Evolutionary conservation across 2,329 filamentous ascomycete species (phyloP).

Genomic region (Colletotrichum cordylinicola): DNA sequence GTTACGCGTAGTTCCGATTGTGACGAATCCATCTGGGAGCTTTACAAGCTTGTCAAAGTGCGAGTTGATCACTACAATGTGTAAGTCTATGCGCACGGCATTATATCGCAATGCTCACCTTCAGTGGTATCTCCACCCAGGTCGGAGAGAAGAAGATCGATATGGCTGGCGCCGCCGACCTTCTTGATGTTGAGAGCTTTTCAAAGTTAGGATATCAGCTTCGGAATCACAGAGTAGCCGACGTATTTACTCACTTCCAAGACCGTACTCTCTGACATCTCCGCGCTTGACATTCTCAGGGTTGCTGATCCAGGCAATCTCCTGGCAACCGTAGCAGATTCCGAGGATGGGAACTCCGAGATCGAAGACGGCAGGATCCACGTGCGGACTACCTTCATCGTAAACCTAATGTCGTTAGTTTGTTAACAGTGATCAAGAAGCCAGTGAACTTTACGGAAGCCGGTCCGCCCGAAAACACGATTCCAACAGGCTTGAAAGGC

Average conservation of each 20-base stretch:
- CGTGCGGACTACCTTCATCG: constrained; percentile 44
- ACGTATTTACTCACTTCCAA: not conserved
- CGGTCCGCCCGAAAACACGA: constrained; percentile 63
- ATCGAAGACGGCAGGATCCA: constrained; percentile 83
- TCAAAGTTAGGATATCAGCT: constrained; percentile 32
- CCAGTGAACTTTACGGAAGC: not conserved
- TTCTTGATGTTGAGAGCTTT: constrained; percentile 61
- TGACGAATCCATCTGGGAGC: constrained; percentile 75
- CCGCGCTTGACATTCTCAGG: constrained; percentile 42
- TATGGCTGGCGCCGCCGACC: constrained; percentile 56
- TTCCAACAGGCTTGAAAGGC: constrained; percentile 79
- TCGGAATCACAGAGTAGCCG: not conserved
- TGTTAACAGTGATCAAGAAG: not conserved
- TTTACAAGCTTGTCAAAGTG: constrained; percentile 85
- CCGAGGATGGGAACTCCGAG: constrained; percentile 66
- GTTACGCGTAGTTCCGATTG: constrained; percentile 78
- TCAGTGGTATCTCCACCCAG: constrained; percentile 70
- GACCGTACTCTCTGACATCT: constrained; percentile 21
- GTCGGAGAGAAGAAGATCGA: constrained; percentile 80
- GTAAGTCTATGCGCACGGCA: not conserved
- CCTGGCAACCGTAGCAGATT: constrained; percentile 52
- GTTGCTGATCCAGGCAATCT: constrained; percentile 72
- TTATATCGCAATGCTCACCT: constrained; percentile 25
- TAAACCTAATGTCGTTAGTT: not conserved
- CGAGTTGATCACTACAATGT: constrained; percentile 73